Evolutionary conservation across 768 basidiomycete species (phyloP).

Genomic region (Russula griseocarnosa): DNA sequence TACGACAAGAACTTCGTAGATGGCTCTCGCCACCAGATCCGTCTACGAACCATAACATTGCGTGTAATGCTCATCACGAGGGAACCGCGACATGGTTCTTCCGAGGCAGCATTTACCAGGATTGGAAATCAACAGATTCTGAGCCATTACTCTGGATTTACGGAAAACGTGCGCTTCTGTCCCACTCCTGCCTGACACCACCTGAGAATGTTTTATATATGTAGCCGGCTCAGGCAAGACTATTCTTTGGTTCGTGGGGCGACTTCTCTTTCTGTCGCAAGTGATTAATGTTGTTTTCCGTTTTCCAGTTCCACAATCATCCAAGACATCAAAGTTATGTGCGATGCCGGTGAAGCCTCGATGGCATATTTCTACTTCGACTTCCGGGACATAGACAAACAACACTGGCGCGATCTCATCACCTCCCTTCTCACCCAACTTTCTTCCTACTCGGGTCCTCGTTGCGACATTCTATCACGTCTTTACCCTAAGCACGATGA

Average conservation of each 20-base stretch:
- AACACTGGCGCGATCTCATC: neutral
- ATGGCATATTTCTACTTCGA: constrained; percentile 12
- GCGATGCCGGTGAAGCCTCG: neutral
- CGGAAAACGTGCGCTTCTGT: no score
- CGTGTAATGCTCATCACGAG: no score
- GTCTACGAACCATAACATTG: constrained; percentile 1
- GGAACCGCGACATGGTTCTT: no score
- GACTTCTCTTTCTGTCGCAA: no score
- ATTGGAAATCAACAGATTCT: no score
- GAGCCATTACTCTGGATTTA: no score
- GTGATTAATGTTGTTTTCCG: neutral
- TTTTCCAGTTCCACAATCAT: constrained; percentile 14
- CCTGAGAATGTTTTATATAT: neutral
- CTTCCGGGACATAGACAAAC: neutral
- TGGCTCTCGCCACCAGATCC: constrained; percentile 19
- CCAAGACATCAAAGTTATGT: neutral
- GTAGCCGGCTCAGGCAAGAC: constrained; percentile 18
- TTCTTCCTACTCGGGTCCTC: neutral
- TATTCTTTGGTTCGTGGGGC: neutral
- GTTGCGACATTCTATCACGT: neutral
- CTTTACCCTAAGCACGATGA: neutral
- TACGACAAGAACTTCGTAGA: neutral
- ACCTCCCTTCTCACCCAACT: constrained; percentile 13
- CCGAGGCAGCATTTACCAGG: no score
- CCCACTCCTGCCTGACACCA: no score